Percentiles rank a stretch among this genome's conserved stretches.
Conservation (phyloP, 148 eudicot genomes). For the Hydrangea macrophylla region DNA sequence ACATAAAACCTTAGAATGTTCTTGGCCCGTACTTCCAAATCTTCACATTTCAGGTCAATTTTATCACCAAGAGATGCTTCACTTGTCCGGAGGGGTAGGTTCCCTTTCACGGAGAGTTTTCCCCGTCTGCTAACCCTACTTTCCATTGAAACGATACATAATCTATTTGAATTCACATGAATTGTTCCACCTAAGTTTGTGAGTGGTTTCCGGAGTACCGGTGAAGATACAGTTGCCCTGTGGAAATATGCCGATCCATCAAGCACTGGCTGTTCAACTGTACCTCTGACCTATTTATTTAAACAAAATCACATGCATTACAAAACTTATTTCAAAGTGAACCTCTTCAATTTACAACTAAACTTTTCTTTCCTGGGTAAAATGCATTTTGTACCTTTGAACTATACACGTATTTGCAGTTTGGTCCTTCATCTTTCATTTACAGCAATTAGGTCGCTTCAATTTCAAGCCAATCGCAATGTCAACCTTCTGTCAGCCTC, state of each 20-base stretch:
- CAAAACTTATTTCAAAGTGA: neutral
- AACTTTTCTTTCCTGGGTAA: too few species aligned
- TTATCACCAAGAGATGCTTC: constrained; percentile 86
- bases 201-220: constrained; percentile 87
- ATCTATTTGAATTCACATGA: constrained; percentile 82
- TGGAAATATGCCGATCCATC: constrained; percentile 97
- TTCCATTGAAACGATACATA: constrained; percentile 80
- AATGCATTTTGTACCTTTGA: too few species aligned
- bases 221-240: constrained; percentile 96
- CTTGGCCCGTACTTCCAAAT: constrained; percentile 86
- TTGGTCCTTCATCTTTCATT: too few species aligned
- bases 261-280: constrained; percentile 96
- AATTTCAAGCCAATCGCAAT: too few species aligned
- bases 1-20: constrained; percentile 67
- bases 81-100: constrained; percentile 71
- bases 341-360: neutral
- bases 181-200: constrained; percentile 91
- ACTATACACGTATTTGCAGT: too few species aligned
- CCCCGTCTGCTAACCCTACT: constrained; percentile 96
- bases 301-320: constrained; percentile 21
- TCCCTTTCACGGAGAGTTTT: constrained; percentile 83
- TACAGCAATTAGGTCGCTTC: too few species aligned
- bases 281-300: constrained; percentile 82
- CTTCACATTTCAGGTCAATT: constrained; percentile 95
- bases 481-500: too few species aligned